A percentile compares a stretch with the other conserved stretches of the same genome.
Conservation (phyloP, 2,329 filamentous ascomycete species). For the Colletotrichum noveboracense region DNA sequence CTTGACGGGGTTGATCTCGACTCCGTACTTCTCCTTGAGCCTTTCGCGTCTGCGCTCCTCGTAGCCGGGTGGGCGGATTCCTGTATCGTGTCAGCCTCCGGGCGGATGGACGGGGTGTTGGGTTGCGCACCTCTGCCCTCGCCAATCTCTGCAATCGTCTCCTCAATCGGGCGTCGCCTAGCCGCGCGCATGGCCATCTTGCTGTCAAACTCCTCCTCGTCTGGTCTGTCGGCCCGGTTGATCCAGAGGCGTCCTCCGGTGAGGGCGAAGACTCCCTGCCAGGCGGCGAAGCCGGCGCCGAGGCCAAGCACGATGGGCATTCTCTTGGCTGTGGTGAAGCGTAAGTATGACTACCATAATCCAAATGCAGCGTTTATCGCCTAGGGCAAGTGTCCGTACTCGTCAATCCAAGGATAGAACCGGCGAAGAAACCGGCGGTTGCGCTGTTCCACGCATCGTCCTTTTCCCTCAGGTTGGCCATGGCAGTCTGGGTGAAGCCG, state of each 20-base stretch:
- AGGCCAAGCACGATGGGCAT: constrained; percentile 75
- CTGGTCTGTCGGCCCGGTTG: constrained; percentile 49
- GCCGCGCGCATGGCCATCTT: constrained; percentile 78
- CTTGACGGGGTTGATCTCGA: constrained; percentile 76
- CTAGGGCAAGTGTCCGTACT: constrained; percentile 56
- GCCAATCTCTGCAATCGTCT: constrained; percentile 82
- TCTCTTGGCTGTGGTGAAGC: constrained; percentile 43
- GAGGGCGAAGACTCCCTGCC: constrained; percentile 70
- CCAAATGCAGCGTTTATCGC: neutral
- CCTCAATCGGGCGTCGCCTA: constrained; percentile 75
- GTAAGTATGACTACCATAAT: constrained; percentile 3
- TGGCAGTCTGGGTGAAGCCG: constrained; percentile 76
- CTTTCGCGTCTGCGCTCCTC: constrained; percentile 82
- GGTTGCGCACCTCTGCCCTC: constrained; percentile 79
- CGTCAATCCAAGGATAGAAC: constrained; percentile 73
- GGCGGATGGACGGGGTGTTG: neutral
- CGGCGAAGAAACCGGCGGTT: constrained; percentile 78
- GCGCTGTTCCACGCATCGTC: constrained; percentile 79
- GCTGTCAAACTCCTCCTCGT: constrained; percentile 74
- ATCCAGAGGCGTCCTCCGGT: constrained; percentile 64
- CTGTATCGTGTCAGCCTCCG: constrained; percentile 47
- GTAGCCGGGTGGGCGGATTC: constrained; percentile 81
- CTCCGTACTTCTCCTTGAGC: constrained; percentile 85
- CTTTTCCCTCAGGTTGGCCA: constrained; percentile 85
- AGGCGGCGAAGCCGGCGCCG: constrained; percentile 59